Percentiles rank a stretch among this genome's conserved stretches.
Evolutionary conservation across 495 filamentous ascomycete genomes (phyloP).

Genomic region (Aspergillus leporis): DNA sequence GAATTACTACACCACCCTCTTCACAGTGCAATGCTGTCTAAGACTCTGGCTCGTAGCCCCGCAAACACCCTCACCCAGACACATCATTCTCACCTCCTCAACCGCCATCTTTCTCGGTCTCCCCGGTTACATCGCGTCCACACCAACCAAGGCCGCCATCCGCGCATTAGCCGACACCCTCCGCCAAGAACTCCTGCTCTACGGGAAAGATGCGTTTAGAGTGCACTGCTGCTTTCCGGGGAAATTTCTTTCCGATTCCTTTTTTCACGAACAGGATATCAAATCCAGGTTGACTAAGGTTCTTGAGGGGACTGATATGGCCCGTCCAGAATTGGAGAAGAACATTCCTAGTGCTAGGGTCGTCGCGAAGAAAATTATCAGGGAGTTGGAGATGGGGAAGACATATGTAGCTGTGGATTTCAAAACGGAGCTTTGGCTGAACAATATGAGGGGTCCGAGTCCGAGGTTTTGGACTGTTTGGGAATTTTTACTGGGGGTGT

Average conservation of each 20-base stretch:
- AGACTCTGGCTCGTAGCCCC: slow-evolving; percentile 23
- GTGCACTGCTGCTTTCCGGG: slow-evolving; percentile 36
- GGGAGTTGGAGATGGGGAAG: slow-evolving; percentile 13
- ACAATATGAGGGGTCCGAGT: slow-evolving; percentile 32
- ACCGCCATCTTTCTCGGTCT: slow-evolving; percentile 35
- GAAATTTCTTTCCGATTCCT: slow-evolving; percentile 30
- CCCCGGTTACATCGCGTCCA: slow-evolving; percentile 43
- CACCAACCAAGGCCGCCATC: slow-evolving; percentile 34
- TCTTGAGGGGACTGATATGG: slow-evolving; percentile 29
- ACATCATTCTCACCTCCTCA: slow-evolving; percentile 37
- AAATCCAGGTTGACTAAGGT: slow-evolving; percentile 39
- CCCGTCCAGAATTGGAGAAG: neutral
- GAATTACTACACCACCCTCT: slow-evolving; percentile 36
- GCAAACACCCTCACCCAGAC: slow-evolving; percentile 15
- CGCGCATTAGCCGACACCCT: slow-evolving; percentile 42
- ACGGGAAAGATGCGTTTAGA: slow-evolving; percentile 16
- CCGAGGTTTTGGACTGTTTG: slow-evolving; percentile 17
- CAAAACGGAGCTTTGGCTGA: slow-evolving; percentile 21
- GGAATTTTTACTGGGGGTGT: slow-evolving; percentile 19
- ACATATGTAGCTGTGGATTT: slow-evolving; percentile 20
- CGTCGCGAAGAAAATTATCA: slow-evolving; percentile 15
- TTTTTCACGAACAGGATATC: slow-evolving; percentile 30
- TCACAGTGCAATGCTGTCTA: slow-evolving; percentile 29
- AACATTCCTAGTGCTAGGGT: neutral
- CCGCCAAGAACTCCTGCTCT: slow-evolving; percentile 33